These are phyloP conservation scores for Tolypocladium ophioglossoides DNA, from an alignment of 2,329 filamentous ascomycete species.

Conservation along the genomic window DNA sequence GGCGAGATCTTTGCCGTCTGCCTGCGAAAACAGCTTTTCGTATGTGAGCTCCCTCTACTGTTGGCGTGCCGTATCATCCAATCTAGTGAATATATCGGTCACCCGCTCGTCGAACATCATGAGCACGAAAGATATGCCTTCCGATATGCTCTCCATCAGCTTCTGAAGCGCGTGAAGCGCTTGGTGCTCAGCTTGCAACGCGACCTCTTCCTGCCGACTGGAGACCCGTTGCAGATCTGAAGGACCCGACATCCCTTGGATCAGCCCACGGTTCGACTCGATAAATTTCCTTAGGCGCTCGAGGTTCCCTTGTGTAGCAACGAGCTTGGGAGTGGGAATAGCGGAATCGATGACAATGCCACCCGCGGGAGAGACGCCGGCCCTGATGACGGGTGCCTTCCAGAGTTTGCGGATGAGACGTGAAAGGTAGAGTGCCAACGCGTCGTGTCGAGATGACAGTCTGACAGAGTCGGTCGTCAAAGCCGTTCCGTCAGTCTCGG, in stretches of 20 bases:
- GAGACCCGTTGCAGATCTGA: slow-evolving; percentile 69
- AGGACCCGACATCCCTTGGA: slow-evolving; percentile 87
- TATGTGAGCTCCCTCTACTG: slow-evolving; percentile 72
- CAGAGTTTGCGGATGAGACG: slow-evolving; percentile 83
- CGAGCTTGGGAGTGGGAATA: slow-evolving; percentile 57
- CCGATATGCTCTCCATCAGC: slow-evolving; percentile 81
- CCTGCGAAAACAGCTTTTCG: slow-evolving; percentile 73
- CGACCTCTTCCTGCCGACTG: slow-evolving; percentile 82
- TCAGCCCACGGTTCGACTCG: slow-evolving; percentile 76
- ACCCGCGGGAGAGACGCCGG: slow-evolving; percentile 39
- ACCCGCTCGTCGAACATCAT: slow-evolving; percentile 92
- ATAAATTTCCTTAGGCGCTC: slow-evolving; percentile 74
- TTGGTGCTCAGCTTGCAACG: slow-evolving; percentile 87
- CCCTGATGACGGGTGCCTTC: slow-evolving; percentile 64
- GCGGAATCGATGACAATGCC: slow-evolving; percentile 56
- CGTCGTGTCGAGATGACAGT: slow-evolving; percentile 82
- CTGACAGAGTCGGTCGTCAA: slow-evolving; percentile 72
- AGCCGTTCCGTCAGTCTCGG: slow-evolving; percentile 62
- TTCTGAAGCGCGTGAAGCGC: slow-evolving; percentile 78
- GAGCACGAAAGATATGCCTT: slow-evolving; percentile 91
- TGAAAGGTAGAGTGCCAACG: slow-evolving; percentile 77
- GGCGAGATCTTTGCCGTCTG: slow-evolving; percentile 74
- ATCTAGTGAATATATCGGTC: slow-evolving; percentile 70
- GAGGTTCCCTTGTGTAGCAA: slow-evolving; percentile 68
- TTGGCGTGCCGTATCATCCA: slow-evolving; percentile 60